phyloP scores from a whole-genome alignment of 192 early-diverging fungal genomes.

The Obelidium mucronatum region DNA sequence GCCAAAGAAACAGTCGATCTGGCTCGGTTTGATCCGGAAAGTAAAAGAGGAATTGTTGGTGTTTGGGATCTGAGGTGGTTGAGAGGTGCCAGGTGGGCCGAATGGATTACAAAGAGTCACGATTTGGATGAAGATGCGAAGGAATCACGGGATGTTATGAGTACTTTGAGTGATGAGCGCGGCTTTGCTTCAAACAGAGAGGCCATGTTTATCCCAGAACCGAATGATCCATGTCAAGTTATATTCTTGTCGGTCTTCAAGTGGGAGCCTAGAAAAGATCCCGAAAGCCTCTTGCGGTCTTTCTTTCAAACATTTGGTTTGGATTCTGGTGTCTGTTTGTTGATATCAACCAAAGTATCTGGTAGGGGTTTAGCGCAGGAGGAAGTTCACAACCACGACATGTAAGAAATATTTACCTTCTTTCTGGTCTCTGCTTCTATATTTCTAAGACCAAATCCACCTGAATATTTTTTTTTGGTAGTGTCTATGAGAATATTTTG shows the following conservation, averaged over 20 bases:
- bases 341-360: conserved; percentile 4
- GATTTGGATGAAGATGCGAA: background rate
- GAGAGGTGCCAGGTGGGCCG: background rate
- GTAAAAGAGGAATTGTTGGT: background rate
- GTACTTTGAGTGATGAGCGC: no score
- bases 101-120: background rate
- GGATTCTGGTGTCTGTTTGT: conserved; percentile 16
- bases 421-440: no score
- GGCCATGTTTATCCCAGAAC: no score
- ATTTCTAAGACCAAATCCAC: background rate
- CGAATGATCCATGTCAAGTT: background rate
- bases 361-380: background rate
- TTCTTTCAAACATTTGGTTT: conserved; percentile 16
- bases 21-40: background rate
- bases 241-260: conserved; percentile 21
- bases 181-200: no score
- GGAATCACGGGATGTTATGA: no score
- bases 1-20: background rate
- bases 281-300: background rate
- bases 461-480: background rate
- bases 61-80: background rate
- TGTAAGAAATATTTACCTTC: background rate
- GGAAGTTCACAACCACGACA: background rate
- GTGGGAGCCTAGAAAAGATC: conserved; percentile 14
- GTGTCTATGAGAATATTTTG: background rate